phyloP scores from a whole-genome alignment of 1,139 yeast genomes.

The Pneumocystis jirovecii region DNA sequence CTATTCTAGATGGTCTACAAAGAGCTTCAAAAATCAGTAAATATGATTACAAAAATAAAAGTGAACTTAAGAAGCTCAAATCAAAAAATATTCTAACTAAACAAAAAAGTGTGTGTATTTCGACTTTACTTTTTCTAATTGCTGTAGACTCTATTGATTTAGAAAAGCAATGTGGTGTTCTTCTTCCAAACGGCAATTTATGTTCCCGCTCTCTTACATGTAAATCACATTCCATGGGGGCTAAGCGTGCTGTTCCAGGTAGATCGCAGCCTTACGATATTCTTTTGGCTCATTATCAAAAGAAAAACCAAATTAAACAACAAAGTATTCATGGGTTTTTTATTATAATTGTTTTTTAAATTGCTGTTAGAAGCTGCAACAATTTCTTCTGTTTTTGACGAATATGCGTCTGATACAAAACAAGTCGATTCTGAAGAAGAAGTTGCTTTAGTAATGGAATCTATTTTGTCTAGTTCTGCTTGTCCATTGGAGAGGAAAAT shows the following conservation, averaged over 20 bases:
- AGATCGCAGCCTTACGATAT: slow-evolving; percentile 86
- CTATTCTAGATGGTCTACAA: background rate
- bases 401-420: slow-evolving; percentile 6
- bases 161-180: slow-evolving; percentile 93
- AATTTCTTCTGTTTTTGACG: slow-evolving; percentile 15
- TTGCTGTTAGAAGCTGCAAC: slow-evolving; percentile 19
- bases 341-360: slow-evolving; percentile 19
- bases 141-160: slow-evolving; percentile 45
- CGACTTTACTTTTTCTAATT: background rate
- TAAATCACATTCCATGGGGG: slow-evolving; percentile 97
- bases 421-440: slow-evolving; percentile 67
- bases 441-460: slow-evolving; percentile 80
- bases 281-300: slow-evolving; percentile 74
- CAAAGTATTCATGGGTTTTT: slow-evolving; percentile 33
- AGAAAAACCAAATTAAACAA: slow-evolving; percentile 70
- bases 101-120: background rate
- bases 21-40: background rate
- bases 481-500: slow-evolving; percentile 69
- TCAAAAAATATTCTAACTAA: background rate
- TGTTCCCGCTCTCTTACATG: slow-evolving; percentile 94
- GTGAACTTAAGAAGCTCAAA: background rate
- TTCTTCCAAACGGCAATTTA: slow-evolving; percentile 76
- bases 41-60: background rate
- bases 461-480: slow-evolving; percentile 69
- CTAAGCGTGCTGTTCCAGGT: slow-evolving; percentile 87